Conservation (phyloP, 2,329 filamentous ascomycete genomes). For the Aspergillus sp. region DNA sequence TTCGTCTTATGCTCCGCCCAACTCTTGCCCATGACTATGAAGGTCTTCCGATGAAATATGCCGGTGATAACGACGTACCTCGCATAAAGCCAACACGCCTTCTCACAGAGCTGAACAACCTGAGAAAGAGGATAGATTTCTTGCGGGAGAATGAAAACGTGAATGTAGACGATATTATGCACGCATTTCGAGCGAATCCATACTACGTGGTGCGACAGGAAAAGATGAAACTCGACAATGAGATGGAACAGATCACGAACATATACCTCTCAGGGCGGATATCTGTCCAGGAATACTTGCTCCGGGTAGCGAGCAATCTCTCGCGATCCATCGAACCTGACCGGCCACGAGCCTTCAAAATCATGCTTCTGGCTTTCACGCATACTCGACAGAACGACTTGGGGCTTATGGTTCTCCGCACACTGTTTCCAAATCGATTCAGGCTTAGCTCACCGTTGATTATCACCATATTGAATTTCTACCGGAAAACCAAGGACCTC, state of each 20-base stretch:
- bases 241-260: conserved; percentile 23
- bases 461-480: conserved; percentile 30
- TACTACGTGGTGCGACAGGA: conserved; percentile 11
- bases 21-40: conserved; percentile 33
- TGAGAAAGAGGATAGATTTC: conserved; percentile 24
- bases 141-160: conserved; percentile 21
- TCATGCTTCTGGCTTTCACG: conserved; percentile 33
- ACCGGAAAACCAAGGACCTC: conserved; percentile 35
- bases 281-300: conserved; percentile 29
- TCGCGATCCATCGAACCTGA: conserved; percentile 31
- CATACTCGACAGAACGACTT: conserved; percentile 35
- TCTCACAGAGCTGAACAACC: conserved; percentile 26
- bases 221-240: conserved; percentile 19
- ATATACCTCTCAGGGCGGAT: conserved; percentile 23
- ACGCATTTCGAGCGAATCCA: conserved; percentile 17
- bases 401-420: conserved; percentile 31
- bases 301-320: conserved; percentile 30
- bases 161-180: conserved; percentile 26
- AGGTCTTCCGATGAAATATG: conserved; percentile 27
- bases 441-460: conserved; percentile 30
- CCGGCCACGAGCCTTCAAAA: conserved; percentile 24
- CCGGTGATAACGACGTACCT: conserved; percentile 21
- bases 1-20: conserved; percentile 33
- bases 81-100: conserved; percentile 25
- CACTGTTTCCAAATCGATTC: conserved; percentile 33